These are phyloP conservation scores for Cladosporium sp. DNA, from an alignment of 2,329 filamentous ascomycete genomes.

Conservation along the genomic window DNA sequence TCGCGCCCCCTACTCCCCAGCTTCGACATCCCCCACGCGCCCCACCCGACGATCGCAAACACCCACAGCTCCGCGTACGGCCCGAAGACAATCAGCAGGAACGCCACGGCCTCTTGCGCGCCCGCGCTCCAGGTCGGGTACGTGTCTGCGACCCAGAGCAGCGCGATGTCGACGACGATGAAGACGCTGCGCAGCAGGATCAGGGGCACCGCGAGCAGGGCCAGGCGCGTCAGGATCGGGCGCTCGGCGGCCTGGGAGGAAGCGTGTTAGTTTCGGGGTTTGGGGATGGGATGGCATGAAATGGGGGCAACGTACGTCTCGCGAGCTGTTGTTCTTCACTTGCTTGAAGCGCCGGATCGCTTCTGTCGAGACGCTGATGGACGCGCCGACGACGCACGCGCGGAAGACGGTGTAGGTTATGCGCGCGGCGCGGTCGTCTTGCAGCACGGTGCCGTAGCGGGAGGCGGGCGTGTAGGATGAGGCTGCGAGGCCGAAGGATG, in stretches of 20 bases:
- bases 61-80: conserved; percentile 8
- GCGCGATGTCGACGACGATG: conserved; percentile 12
- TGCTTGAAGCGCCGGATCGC: conserved; percentile 1
- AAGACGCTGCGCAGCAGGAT: conserved; percentile 9
- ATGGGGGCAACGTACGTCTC: neutral
- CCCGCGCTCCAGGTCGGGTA: neutral
- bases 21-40: conserved; percentile 10
- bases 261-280: neutral
- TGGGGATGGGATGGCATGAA: neutral
- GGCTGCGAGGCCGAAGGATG: conserved; percentile 5
- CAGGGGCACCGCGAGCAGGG: conserved; percentile 3
- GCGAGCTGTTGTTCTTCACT: conserved; percentile 7
- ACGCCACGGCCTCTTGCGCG: neutral
- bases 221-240: conserved; percentile 3
- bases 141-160: neutral
- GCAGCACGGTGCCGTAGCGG: neutral
- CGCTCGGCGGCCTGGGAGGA: conserved; percentile 5
- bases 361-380: conserved; percentile 8
- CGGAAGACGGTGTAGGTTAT: conserved; percentile 1
- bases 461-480: conserved; percentile 1
- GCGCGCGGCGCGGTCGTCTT: neutral
- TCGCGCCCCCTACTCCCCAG: neutral
- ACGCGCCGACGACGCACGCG: neutral
- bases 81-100: conserved; percentile 11
- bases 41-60: conserved; percentile 7